Evolutionary conservation across 768 basidiomycete genomes (phyloP), one percentile per base, ranked within the genome.

Genomic region (Xanthoconium purpureum): DNA sequence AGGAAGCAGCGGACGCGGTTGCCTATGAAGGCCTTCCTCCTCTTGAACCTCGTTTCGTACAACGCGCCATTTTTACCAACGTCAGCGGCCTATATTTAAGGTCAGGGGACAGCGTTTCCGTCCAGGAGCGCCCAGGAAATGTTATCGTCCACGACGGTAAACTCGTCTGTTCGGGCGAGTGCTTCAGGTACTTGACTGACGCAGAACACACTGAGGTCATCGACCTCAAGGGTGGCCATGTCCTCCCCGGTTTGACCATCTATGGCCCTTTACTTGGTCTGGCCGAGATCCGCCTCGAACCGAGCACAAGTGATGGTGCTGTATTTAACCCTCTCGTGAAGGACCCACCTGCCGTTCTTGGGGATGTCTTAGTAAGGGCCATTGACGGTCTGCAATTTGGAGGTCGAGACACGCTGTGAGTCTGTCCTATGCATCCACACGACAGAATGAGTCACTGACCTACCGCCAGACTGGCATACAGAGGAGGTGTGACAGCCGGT

Each of bases 1-100:
- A 79, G 46, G 91, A 92, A 62, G 83, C 84, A 5, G 70, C 73
- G 33, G 78, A 82, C 33, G 81, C 86, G 2, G 63, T 91, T 38
- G 58, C 77, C 37, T 83, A 84, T 56, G 84, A 92, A 30, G 92
- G 92, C 20, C 78, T 94, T 51, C 89, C 89, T 6, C 89, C 91
- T 14, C 75, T 95, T 12, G 67, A 70, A 10, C 77, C 83, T 0
- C 57, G 68, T 28, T 65, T 64, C 10, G 46, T 43, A 8, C 64
- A 64, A 32, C 77, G 74, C 37, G 75, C 87, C 33, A 68, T 86
- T 24, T 91, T 94, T 66, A 75, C 70, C 24, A 91, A 91, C 64
- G 87, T 94, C 40, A 73, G 72, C 11, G 71, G 73, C 6, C 65
- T 88, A 37, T 82, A 77, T 51, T 61, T 54, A 54, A 71, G 63